phyloP scores from a whole-genome alignment of 257 asterid genomes.

The Haberlea rhodopensis region DNA sequence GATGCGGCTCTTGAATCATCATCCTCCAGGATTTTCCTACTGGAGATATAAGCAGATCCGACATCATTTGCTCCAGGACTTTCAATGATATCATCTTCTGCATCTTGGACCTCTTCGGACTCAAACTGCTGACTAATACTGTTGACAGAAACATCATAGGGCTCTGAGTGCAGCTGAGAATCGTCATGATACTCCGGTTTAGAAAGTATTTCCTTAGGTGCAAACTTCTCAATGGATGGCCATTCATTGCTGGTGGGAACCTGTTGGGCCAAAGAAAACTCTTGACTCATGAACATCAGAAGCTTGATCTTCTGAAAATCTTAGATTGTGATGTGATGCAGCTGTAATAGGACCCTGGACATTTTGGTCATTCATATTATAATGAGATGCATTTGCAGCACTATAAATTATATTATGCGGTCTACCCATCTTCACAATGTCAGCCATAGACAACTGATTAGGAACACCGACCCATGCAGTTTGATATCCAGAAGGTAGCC shows the following conservation, averaged over 20 bases:
- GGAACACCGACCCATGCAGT: slow-evolving; percentile 64
- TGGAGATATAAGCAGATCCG: slow-evolving; percentile 43
- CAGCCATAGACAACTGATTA: slow-evolving; percentile 72
- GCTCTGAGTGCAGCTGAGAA: slow-evolving; percentile 47
- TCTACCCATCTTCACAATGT: slow-evolving; percentile 92
- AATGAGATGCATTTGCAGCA: slow-evolving; percentile 44
- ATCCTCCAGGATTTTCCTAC: slow-evolving; percentile 49
- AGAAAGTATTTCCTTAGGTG: slow-evolving; percentile 33
- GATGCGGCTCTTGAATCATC: slow-evolving; percentile 51
- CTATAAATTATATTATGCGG: slow-evolving; percentile 46
- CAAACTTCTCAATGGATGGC: slow-evolving; percentile 66
- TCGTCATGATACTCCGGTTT: slow-evolving; percentile 43
- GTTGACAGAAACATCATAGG: slow-evolving; percentile 35
- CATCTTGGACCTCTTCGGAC: slow-evolving; percentile 47
- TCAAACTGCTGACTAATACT: slow-evolving; percentile 35
- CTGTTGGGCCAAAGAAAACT: slow-evolving; percentile 38
- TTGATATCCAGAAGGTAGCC: slow-evolving; percentile 52
- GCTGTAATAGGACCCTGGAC: slow-evolving; percentile 38
- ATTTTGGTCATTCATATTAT: slow-evolving; percentile 36
- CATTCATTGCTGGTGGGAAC: slow-evolving; percentile 57
- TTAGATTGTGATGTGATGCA: slow-evolving; percentile 31
- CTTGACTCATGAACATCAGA: slow-evolving; percentile 38
- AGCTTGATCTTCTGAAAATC: slow-evolving; percentile 35
- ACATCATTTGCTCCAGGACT: slow-evolving; percentile 41
- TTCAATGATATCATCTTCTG: slow-evolving; percentile 40